Conservation (phyloP, 2,329 filamentous ascomycete genomes). For the Hypoxylon sp. region DNA sequence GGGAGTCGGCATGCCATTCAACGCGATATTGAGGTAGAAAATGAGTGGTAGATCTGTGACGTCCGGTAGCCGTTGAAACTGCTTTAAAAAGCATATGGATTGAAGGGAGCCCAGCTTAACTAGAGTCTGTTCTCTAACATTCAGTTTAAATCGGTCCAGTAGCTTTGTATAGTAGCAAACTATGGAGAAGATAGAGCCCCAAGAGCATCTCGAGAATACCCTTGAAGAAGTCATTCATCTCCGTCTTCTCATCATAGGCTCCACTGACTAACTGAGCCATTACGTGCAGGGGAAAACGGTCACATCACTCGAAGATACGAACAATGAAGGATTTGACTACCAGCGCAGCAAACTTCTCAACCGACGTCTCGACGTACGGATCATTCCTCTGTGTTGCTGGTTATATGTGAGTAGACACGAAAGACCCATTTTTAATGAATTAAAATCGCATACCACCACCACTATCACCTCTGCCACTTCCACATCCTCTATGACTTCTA, state of each 20-base stretch:
- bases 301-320: conserved; percentile 15
- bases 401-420: neutral
- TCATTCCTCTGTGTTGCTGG: conserved; percentile 59
- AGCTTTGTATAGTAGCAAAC: neutral
- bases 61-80: conserved; percentile 5
- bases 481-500: neutral
- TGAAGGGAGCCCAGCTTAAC: neutral
- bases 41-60: neutral
- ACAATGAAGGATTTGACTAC: conserved; percentile 37
- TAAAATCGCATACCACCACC: conserved; percentile 53
- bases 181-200: conserved; percentile 41
- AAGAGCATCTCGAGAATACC: conserved; percentile 33
- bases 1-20: conserved; percentile 21
- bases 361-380: conserved; percentile 53
- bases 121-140: neutral
- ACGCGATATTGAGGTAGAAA: neutral
- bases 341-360: conserved; percentile 44
- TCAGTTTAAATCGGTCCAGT: neutral
- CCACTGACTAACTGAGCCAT: neutral
- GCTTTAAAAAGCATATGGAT: neutral
- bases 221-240: conserved; percentile 20
- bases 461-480: neutral
- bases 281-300: conserved; percentile 15
- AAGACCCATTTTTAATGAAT: conserved; percentile 60
- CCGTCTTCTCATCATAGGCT: neutral